A percentile compares a stretch with the other conserved stretches of the same genome.
phyloP scores from a whole-genome alignment of 768 basidiomycete species.

The Kwoniella pini region DNA sequence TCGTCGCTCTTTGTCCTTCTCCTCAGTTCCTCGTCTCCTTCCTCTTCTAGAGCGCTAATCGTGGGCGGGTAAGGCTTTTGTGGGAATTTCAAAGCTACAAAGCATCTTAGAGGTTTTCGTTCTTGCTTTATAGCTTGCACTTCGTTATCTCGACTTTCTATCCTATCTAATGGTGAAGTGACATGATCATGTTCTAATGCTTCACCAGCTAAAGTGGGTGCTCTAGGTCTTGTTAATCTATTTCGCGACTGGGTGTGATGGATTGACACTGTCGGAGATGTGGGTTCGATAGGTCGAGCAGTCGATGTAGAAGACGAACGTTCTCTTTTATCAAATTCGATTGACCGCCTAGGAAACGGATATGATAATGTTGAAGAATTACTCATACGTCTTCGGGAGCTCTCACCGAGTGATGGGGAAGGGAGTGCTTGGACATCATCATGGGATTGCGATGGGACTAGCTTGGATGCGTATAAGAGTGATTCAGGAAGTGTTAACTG shows the following conservation, averaged over 20 bases:
- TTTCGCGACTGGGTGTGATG: slow-evolving; percentile 13
- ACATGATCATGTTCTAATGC: slow-evolving; percentile 36
- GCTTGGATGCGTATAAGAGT: slow-evolving; percentile 27
- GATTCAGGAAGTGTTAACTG: slow-evolving; percentile 45
- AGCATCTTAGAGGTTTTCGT: slow-evolving; percentile 25
- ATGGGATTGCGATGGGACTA: slow-evolving; percentile 1
- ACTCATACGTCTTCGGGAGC: not conserved
- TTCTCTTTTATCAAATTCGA: slow-evolving; percentile 1
- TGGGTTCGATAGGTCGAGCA: slow-evolving; percentile 10
- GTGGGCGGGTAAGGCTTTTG: not conserved
- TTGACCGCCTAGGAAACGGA: not conserved
- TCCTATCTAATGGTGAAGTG: not conserved
- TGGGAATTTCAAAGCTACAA: slow-evolving; percentile 31
- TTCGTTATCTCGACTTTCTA: not conserved
- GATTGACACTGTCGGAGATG: slow-evolving; percentile 11
- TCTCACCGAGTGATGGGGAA: slow-evolving; percentile 19
- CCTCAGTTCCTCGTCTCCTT: not conserved
- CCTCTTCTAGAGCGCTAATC: not conserved
- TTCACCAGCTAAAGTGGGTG: slow-evolving; percentile 46
- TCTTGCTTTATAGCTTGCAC: not conserved
- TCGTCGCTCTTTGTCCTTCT: slow-evolving; percentile 20
- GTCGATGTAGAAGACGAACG: slow-evolving; percentile 13
- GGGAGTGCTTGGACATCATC: slow-evolving; percentile 3
- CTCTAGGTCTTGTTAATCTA: slow-evolving; percentile 27
- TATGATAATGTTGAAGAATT: slow-evolving; percentile 12